Evolutionary conservation across 2,329 filamentous ascomycete species (phyloP), one percentile per base, ranked within the genome.

Genomic region (Fusarium albosuccineum): DNA sequence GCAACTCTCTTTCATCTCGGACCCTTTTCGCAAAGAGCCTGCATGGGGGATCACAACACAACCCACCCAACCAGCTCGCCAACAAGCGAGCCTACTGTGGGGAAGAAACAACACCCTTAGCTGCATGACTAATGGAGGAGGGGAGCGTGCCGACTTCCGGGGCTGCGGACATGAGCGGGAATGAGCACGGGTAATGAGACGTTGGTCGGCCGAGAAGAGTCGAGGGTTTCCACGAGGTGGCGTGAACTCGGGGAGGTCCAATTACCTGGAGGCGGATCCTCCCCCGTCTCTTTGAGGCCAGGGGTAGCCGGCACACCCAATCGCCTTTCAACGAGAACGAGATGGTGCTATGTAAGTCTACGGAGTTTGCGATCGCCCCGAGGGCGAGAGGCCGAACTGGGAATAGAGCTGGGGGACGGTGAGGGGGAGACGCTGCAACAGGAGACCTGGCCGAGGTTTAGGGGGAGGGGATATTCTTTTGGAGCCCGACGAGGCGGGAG

Each of bases 121-220:
- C 36, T 17, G 10, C 4, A 16, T 34, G 17, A 29, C 8, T 30
- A 45, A 22, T 37, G 51, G 30, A 39, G 37, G 14, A 22, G 45
- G 37, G 26, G 29, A 11, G 26, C 27, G 46, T 58, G 62, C 55
- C 37, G 50, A 41, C 54, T 52, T 53, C 62, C 62, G 39, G 37
- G 37, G 13, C 50, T 41, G 30, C 53, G 58, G 66, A 57, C 54
- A 63, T 63, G 37, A 54, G 14, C 63, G 55, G 60, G 64, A 40
- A 65, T 67, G 64, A 52, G 27, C 9, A 10, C 50, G 63, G 60
- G 42, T 8, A 22, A 54, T 33, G 29, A 45, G 30, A 34, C 29
- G 27, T 22, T 46, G 42, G 44, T 69, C 66, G 66, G 66, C 66
- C 66, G 66, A 68, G 54, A 69, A 22, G 11, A 17, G 51, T 39